A percentile compares a stretch with the other conserved stretches of the same genome.
These are phyloP conservation scores for Globisporangium takayamanum DNA, from an alignment of 352 stramenopile species.

Conservation along the genomic window DNA sequence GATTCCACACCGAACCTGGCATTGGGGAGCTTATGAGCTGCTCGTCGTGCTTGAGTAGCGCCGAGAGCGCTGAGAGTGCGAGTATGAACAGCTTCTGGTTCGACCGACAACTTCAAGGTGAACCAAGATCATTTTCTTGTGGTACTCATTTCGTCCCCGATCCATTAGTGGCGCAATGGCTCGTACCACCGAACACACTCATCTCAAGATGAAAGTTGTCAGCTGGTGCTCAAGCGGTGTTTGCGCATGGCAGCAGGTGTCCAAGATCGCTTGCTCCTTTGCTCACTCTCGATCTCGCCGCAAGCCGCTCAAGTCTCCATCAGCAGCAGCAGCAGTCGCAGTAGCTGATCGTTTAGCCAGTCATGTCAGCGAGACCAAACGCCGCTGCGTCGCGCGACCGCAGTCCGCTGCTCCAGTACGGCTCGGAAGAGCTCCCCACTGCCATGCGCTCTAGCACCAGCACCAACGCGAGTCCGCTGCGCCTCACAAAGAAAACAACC, in stretches of 20 bases:
- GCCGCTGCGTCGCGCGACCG: constrained; percentile 25
- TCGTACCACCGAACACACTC: not conserved
- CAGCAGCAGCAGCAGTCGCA: constrained; percentile 1
- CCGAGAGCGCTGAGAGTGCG: too few relatives aligned
- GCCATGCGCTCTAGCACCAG: constrained; percentile 1
- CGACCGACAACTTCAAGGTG: too few relatives aligned
- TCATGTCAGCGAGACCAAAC: not conserved
- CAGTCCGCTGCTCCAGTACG: constrained; percentile 56
- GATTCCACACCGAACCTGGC: too few relatives aligned
- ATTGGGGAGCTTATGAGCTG: too few relatives aligned
- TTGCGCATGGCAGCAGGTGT: not conserved
- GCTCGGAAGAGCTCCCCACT: constrained; percentile 32
- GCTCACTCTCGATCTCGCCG: constrained; percentile 6
- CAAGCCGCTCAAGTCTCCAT: not conserved
- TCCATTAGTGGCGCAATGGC: not conserved
- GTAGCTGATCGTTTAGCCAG: not conserved
- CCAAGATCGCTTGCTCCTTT: not conserved
- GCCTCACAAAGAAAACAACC: constrained; percentile 9
- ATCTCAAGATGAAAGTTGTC: not conserved
- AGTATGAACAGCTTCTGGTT: too few relatives aligned
- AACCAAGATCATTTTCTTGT: not conserved
- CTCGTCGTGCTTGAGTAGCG: too few relatives aligned
- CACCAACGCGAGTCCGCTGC: constrained; percentile 4
- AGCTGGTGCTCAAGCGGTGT: not conserved
- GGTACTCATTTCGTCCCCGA: not conserved